Evolutionary conservation across 495 filamentous ascomycete species (phyloP).

Genomic region (Penicillium crystallinum): DNA sequence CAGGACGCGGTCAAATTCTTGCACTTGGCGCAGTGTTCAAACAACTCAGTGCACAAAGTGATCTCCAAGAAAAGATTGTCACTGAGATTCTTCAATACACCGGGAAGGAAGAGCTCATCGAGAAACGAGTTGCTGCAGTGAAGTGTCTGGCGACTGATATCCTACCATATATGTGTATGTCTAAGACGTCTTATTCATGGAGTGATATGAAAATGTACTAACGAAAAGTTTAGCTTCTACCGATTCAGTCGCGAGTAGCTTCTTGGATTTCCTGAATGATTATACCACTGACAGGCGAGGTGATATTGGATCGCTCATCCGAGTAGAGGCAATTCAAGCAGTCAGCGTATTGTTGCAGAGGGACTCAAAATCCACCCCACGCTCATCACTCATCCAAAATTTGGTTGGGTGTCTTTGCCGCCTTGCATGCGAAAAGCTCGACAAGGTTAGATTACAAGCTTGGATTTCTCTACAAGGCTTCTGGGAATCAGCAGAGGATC

Average conservation of each 20-base stretch:
- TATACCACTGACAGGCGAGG: conserved; percentile 83
- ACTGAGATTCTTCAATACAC: conserved; percentile 33
- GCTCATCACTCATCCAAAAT: conserved; percentile 19
- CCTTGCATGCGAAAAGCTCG: conserved; percentile 79
- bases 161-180: conserved; percentile 38
- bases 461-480: conserved; percentile 41
- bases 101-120: conserved; percentile 46
- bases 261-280: conserved; percentile 63
- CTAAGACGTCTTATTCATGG: neutral
- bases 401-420: conserved; percentile 52
- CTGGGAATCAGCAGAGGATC: conserved; percentile 31
- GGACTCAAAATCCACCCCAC: conserved; percentile 2
- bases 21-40: conserved; percentile 40
- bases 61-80: conserved; percentile 24
- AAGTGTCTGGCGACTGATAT: conserved; percentile 51
- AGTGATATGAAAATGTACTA: conserved; percentile 3
- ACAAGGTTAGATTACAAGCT: conserved; percentile 74
- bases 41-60: conserved; percentile 18
- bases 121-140: conserved; percentile 56
- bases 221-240: conserved; percentile 19
- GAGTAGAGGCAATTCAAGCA: conserved; percentile 70
- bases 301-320: conserved; percentile 80
- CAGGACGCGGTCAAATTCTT: conserved; percentile 42
- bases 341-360: conserved; percentile 35
- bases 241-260: conserved; percentile 24